Evolutionary conservation across 2,329 filamentous ascomycete species (phyloP).

Genomic region (Dothistroma pini): DNA sequence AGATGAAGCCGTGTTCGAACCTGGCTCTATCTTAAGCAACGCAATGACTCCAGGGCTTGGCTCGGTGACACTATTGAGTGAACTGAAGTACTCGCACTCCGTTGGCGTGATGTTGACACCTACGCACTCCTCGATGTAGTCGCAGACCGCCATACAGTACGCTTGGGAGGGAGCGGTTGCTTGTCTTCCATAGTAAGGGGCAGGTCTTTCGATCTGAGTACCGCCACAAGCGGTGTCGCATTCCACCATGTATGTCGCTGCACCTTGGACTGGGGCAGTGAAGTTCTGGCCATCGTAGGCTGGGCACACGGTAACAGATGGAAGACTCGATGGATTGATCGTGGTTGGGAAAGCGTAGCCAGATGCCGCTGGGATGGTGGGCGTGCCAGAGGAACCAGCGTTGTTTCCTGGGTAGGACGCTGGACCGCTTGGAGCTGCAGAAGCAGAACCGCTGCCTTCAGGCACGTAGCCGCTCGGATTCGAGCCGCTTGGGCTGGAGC

Average conservation of each 20-base stretch:
- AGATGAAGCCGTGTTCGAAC: neutral
- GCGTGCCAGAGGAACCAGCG: neutral
- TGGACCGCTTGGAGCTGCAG: neutral
- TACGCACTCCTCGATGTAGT: conserved; percentile 1
- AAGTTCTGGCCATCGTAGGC: conserved; percentile 7
- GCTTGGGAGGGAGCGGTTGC: neutral
- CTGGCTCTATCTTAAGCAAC: conserved; percentile 2
- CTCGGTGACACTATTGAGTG: neutral
- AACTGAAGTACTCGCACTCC: conserved; percentile 6
- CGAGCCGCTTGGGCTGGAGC: too few relatives aligned
- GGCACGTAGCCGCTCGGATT: too few relatives aligned
- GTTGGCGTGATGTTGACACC: conserved; percentile 8
- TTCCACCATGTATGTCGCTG: conserved; percentile 3
- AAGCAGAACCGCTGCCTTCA: too few relatives aligned
- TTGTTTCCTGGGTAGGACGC: neutral
- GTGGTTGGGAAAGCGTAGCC: neutral
- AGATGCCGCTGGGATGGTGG: neutral
- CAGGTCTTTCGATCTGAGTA: neutral
- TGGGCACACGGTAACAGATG: conserved; percentile 4
- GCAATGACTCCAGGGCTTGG: neutral
- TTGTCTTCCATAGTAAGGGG: neutral
- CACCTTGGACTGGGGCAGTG: conserved; percentile 1
- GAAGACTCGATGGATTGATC: neutral
- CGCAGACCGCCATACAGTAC: conserved; percentile 9
- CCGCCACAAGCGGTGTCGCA: conserved; percentile 6